Evolutionary conservation across 495 filamentous ascomycete genomes (phyloP).

Genomic region (Penicillium atrosanguineum): DNA sequence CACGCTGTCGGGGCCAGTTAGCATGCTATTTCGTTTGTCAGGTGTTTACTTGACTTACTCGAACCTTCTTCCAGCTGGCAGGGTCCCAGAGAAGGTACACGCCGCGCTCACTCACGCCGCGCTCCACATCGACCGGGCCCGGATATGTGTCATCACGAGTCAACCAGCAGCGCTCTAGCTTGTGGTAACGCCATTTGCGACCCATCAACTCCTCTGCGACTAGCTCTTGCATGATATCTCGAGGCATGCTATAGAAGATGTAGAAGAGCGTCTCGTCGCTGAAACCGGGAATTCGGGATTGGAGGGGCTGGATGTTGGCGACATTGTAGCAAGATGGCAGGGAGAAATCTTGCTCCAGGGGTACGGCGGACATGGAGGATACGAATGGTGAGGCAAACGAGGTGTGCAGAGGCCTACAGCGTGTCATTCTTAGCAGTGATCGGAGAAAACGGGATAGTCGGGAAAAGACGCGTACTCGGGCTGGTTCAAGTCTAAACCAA

Average conservation of each 20-base stretch:
- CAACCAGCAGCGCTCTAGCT: slow-evolving; percentile 82
- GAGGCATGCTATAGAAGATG: slow-evolving; percentile 90
- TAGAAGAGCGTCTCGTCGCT: slow-evolving; percentile 89
- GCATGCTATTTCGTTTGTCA: not conserved
- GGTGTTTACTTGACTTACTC: slow-evolving; percentile 47
- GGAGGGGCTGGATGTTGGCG: slow-evolving; percentile 77
- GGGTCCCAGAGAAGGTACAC: slow-evolving; percentile 89
- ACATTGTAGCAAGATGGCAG: slow-evolving; percentile 85
- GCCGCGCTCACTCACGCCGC: slow-evolving; percentile 72
- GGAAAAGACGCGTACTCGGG: slow-evolving; percentile 60
- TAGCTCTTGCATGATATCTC: slow-evolving; percentile 79
- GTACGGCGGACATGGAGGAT: slow-evolving; percentile 59
- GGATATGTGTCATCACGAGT: slow-evolving; percentile 78
- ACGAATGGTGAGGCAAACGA: slow-evolving; percentile 70
- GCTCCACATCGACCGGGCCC: slow-evolving; percentile 58
- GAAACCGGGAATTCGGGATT: slow-evolving; percentile 76
- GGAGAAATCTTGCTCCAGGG: slow-evolving; percentile 72
- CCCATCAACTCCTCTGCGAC: slow-evolving; percentile 77
- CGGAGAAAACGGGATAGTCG: slow-evolving; percentile 5
- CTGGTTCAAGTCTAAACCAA: slow-evolving; percentile 78
- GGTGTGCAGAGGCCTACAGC: slow-evolving; percentile 56
- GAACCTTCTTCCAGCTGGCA: slow-evolving; percentile 76
- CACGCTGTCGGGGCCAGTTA: slow-evolving; percentile 51
- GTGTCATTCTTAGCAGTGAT: slow-evolving; percentile 18
- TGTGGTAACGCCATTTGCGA: slow-evolving; percentile 93